A percentile compares a stretch with the other conserved stretches of the same genome.
phyloP scores from a whole-genome alignment of 2,329 filamentous ascomycete genomes.

The Arachnomyces sp. region DNA sequence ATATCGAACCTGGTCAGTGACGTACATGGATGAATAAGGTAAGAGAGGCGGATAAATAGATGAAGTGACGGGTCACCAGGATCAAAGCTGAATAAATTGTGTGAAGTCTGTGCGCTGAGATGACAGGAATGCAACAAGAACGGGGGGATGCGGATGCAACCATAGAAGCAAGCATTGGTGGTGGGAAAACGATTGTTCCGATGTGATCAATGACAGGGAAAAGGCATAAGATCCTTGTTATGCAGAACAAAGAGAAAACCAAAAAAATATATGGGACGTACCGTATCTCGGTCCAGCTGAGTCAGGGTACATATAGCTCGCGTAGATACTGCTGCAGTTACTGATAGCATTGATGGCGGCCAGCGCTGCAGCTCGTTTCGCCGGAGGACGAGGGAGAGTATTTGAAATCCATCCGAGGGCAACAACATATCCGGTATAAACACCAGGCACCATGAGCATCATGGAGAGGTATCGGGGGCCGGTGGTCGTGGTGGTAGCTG shows the following conservation, averaged over 20 bases:
- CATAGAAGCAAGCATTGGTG: too few relatives aligned
- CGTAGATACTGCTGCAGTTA: slow-evolving; percentile 48
- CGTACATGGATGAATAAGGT: too few relatives aligned
- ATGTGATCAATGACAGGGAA: too few relatives aligned
- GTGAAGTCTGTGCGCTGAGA: background rate
- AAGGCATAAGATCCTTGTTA: too few relatives aligned
- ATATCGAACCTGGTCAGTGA: background rate
- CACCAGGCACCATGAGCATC: slow-evolving; percentile 50
- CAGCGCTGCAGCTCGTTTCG: slow-evolving; percentile 48
- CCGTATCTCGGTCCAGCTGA: slow-evolving; percentile 32
- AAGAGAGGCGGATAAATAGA: too few relatives aligned
- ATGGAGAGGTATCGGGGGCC: slow-evolving; percentile 50
- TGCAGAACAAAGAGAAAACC: too few relatives aligned
- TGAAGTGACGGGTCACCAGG: too few relatives aligned
- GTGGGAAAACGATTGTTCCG: too few relatives aligned
- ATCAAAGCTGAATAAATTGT: too few relatives aligned
- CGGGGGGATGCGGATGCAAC: too few relatives aligned
- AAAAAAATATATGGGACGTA: too few relatives aligned
- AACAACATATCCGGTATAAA: slow-evolving; percentile 36
- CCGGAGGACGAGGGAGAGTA: slow-evolving; percentile 45
- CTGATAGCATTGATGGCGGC: slow-evolving; percentile 51
- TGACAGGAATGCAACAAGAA: background rate
- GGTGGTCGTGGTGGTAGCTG: slow-evolving; percentile 47
- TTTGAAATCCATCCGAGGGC: slow-evolving; percentile 42
- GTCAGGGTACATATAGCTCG: slow-evolving; percentile 41